These are phyloP conservation scores for Colletotrichum horii DNA, from an alignment of 2,329 filamentous ascomycete species.

Conservation along the genomic window DNA sequence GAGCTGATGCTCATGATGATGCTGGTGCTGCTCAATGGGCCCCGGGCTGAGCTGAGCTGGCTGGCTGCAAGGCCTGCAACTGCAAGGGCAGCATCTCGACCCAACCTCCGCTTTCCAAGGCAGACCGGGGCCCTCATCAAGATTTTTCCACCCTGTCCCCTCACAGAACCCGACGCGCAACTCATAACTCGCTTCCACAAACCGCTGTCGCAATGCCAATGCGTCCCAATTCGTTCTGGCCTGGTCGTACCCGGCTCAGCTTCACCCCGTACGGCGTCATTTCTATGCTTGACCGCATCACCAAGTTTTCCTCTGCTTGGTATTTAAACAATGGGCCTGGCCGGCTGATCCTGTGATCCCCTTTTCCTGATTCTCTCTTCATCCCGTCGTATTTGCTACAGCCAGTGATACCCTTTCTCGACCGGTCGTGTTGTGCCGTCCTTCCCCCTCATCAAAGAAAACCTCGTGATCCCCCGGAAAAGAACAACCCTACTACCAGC, in stretches of 20 bases:
- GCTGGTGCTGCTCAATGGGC: not conserved
- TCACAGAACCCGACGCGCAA: not conserved
- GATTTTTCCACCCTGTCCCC: conserved; percentile 5
- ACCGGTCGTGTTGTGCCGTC: not conserved
- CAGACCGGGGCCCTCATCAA: conserved; percentile 15
- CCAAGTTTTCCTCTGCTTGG: not conserved
- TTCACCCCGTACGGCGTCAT: conserved; percentile 18
- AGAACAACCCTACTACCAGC: not conserved
- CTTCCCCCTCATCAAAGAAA: not conserved
- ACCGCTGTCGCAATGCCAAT: not conserved
- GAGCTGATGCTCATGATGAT: not conserved
- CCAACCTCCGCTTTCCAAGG: conserved; percentile 20
- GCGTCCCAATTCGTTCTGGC: conserved; percentile 9
- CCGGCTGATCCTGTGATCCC: not conserved
- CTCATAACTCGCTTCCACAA: conserved; percentile 7
- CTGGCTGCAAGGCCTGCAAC: not conserved
- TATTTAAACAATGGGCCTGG: conserved; percentile 7
- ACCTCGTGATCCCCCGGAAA: not conserved
- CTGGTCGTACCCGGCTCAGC: conserved; percentile 13
- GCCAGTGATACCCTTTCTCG: conserved; percentile 5
- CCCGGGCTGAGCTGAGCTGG: not conserved
- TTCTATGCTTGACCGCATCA: conserved; percentile 13
- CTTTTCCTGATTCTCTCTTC: not conserved
- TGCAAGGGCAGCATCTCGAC: conserved; percentile 13
- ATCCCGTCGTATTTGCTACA: not conserved